A percentile compares a stretch with the other conserved stretches of the same genome.
phyloP scores from a whole-genome alignment of 805 yeast genomes.

The Wickerhamiella domercqiae region DNA sequence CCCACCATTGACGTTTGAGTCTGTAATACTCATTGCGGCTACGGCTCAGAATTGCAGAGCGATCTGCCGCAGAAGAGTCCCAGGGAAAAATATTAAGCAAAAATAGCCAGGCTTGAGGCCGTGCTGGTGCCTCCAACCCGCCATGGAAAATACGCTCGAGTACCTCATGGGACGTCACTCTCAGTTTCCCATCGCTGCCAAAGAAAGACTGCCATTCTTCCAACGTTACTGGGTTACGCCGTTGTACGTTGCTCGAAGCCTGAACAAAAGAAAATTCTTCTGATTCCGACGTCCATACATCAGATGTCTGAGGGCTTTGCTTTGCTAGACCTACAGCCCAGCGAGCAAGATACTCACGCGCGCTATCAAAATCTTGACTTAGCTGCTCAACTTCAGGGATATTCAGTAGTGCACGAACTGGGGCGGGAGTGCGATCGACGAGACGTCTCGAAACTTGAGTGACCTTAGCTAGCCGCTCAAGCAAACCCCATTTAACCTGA shows the following conservation, averaged over 20 bases:
- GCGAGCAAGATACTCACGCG: slow-evolving; percentile 80
- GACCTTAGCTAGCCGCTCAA: slow-evolving; percentile 71
- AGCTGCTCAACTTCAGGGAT: slow-evolving; percentile 70
- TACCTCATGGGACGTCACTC: slow-evolving; percentile 61
- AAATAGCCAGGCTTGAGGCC: slow-evolving; percentile 77
- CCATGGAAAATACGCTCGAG: slow-evolving; percentile 82
- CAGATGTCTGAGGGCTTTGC: slow-evolving; percentile 31
- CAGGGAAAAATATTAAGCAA: slow-evolving; percentile 74
- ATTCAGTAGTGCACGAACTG: slow-evolving; percentile 41
- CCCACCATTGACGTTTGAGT: slow-evolving; percentile 58
- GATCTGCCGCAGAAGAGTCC: slow-evolving; percentile 61
- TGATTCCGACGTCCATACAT: slow-evolving; percentile 22
- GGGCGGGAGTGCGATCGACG: slow-evolving; percentile 41
- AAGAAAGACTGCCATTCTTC: slow-evolving; percentile 79
- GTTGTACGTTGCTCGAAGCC: slow-evolving; percentile 40
- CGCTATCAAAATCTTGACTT: slow-evolving; percentile 85
- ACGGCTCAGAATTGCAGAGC: slow-evolving; percentile 41
- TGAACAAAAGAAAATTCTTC: slow-evolving; percentile 28
- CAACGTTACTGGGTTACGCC: slow-evolving; percentile 49
- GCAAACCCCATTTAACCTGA: slow-evolving; percentile 70
- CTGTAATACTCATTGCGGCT: slow-evolving; percentile 44
- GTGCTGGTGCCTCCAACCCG: slow-evolving; percentile 45
- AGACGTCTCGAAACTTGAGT: slow-evolving; percentile 48
- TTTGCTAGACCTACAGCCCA: slow-evolving; percentile 86
- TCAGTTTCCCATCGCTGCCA: slow-evolving; percentile 57